Evolutionary conservation across 208 protist genomes (phyloP).

Genomic region (Wallacemonas sp.): DNA sequence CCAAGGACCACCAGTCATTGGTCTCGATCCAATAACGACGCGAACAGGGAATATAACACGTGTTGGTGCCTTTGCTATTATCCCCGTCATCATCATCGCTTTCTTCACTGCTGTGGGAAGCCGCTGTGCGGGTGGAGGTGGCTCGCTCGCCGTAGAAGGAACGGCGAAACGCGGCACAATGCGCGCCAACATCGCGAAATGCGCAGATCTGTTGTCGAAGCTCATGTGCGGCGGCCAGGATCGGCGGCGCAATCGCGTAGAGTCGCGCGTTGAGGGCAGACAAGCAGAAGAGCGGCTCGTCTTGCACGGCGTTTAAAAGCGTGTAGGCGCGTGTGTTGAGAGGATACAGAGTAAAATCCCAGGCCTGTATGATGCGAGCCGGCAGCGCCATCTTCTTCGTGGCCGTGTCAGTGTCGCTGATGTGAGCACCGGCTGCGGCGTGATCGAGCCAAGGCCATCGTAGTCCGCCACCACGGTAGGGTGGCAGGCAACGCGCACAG

Average conservation of each 20-base stretch:
- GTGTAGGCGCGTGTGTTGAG: constrained; percentile 33
- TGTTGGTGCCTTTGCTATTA: too few relatives aligned
- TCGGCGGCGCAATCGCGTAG: constrained; percentile 15
- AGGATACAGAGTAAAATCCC: constrained; percentile 36
- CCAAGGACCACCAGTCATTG: constrained; percentile 38
- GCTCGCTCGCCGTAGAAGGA: constrained; percentile 30
- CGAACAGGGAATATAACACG: constrained; percentile 22
- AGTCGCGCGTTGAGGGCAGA: constrained; percentile 30
- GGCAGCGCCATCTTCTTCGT: constrained; percentile 22
- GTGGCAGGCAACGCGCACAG: constrained; percentile 30
- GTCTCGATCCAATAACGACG: constrained; percentile 37
- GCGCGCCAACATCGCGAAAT: constrained; percentile 30
- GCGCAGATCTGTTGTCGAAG: constrained; percentile 32
- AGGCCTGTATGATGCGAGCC: constrained; percentile 32
- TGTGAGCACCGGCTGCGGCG: background rate
- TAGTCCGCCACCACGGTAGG: too few relatives aligned
- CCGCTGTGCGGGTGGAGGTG: background rate
- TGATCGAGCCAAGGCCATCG: too few relatives aligned
- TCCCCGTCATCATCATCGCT: too few relatives aligned
- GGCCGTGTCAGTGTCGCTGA: background rate
- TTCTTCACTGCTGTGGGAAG: background rate
- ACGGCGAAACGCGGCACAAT: constrained; percentile 25
- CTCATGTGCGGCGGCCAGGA: constrained; percentile 15
- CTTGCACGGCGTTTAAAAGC: constrained; percentile 25
- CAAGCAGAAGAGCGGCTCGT: constrained; percentile 35